Evolutionary conservation across 768 basidiomycete species (phyloP), one percentile per base, ranked within the genome.

Genomic region (Trichaptum fuscoviolaceum): DNA sequence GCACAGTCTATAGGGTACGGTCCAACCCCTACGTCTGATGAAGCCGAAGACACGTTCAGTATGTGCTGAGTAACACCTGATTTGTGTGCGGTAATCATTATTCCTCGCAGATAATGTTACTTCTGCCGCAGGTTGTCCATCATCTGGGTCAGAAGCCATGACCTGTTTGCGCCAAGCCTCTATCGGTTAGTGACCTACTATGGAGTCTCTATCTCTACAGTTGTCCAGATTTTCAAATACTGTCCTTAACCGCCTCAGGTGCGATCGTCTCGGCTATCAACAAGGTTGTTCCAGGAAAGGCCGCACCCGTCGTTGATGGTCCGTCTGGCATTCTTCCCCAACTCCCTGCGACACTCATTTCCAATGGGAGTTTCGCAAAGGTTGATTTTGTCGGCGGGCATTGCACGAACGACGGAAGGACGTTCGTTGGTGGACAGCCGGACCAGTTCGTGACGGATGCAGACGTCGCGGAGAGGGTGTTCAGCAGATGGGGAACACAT

Each of bases 1-100:
- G 77, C 80, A 6, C 79, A 82, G 65, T 81, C 80, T 9, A 81
- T 82, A 60, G 81, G 81, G 7, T 80, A 76, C 64, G 79, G 79
- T 23, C 79, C 79, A 1, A 79, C 76, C 0, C 66, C 71, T 12
- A 76, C 71, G 15, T 67, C 70, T n/a, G 69, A 52, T 20, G 70
- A 77, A 61, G 71, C 71, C 1, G 75, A 80, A 35, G 70, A 68
- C 5, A 69, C 70, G 24, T 80, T 81, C 59, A 70, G 81, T 81
- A 59, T 34, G 79, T 66, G 57, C 24, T 52, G 6, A 52, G 10
- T 2, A 15, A 15, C 15, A 52, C 42, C 12, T 20, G 36, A 24
- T n/a, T 57, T 26, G 5, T 24, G 18, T 62, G 3, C 23, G 23
- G 5, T 52, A 35, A 25, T 35, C 15, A 20, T 27, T 52, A 12